Conservation (phyloP, 2,329 filamentous ascomycete genomes). For the Berkeleyomyces rouxiae region DNA sequence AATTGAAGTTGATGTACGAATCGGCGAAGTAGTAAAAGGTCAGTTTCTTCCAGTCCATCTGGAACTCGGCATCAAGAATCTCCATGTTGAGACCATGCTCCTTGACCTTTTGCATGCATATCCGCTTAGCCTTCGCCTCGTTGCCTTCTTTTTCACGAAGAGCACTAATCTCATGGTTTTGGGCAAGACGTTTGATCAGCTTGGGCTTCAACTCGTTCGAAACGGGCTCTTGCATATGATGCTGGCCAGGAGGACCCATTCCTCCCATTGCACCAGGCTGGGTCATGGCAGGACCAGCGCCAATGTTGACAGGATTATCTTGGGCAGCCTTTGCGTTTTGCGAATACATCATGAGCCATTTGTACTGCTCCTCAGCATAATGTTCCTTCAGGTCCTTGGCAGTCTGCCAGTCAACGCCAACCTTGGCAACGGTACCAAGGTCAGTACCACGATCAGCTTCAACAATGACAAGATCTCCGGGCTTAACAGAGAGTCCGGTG, state of each 20-base stretch:
- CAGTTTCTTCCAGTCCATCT: conserved; percentile 98
- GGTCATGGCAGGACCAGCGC: neutral
- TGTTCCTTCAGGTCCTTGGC: conserved; percentile 83
- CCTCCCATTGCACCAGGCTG: conserved; percentile 48
- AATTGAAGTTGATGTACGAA: conserved; percentile 98
- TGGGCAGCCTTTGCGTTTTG: conserved; percentile 51
- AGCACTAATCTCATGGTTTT: conserved; percentile 74
- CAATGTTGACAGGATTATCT: conserved; percentile 42
- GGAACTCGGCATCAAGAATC: conserved; percentile 94
- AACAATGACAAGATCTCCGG: conserved; percentile 88
- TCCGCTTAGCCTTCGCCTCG: conserved; percentile 90
- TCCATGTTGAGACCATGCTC: conserved; percentile 96
- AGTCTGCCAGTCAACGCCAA: conserved; percentile 72
- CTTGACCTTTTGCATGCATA: conserved; percentile 90
- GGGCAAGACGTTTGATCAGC: conserved; percentile 87
- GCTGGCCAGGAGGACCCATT: conserved; percentile 59
- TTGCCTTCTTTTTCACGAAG: conserved; percentile 92
- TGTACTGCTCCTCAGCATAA: conserved; percentile 89
- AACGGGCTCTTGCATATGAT: conserved; percentile 55
- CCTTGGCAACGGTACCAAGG: conserved; percentile 76
- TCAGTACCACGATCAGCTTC: conserved; percentile 95
- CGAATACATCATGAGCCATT: conserved; percentile 98
- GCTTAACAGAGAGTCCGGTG: conserved; percentile 76
- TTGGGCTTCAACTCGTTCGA: conserved; percentile 77
- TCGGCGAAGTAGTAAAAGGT: conserved; percentile 99